Conservation (phyloP, 768 basidiomycete genomes). For the Pleurotus eryngii region DNA sequence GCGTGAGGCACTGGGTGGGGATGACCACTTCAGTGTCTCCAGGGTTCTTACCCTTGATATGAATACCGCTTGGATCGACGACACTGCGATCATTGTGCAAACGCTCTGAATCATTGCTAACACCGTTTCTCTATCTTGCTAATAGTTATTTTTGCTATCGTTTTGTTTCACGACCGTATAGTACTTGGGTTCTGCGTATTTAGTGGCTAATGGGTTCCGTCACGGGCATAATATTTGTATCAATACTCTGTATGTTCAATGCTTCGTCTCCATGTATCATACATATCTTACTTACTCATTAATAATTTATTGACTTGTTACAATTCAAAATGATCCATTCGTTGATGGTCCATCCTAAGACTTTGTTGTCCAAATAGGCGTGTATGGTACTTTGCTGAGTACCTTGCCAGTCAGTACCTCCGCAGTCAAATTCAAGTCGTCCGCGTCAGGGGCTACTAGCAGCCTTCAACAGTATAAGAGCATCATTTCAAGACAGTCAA, state of each 20-base stretch:
- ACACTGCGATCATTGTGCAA: constrained; percentile 64
- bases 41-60: constrained; percentile 60
- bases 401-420: too few species aligned
- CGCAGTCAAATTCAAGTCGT: too few species aligned
- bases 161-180: background rate
- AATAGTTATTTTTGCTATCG: background rate
- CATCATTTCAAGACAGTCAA: too few species aligned
- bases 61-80: constrained; percentile 66
- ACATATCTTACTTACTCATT: too few species aligned
- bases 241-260: background rate
- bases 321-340: too few species aligned
- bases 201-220: background rate
- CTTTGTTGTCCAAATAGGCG: too few species aligned
- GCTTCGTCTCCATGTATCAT: too few species aligned
- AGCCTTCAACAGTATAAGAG: too few species aligned
- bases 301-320: too few species aligned
- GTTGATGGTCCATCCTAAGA: too few species aligned
- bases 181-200: background rate
- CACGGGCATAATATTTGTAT: background rate
- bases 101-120: constrained; percentile 34
- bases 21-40: constrained; percentile 50
- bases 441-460: too few species aligned
- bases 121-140: constrained; percentile 5
- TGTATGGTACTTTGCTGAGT: too few species aligned
- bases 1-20: constrained; percentile 55